These are phyloP conservation scores for Epichloe gansuensis DNA, from an alignment of 2,329 filamentous ascomycete genomes.

Conservation along the genomic window DNA sequence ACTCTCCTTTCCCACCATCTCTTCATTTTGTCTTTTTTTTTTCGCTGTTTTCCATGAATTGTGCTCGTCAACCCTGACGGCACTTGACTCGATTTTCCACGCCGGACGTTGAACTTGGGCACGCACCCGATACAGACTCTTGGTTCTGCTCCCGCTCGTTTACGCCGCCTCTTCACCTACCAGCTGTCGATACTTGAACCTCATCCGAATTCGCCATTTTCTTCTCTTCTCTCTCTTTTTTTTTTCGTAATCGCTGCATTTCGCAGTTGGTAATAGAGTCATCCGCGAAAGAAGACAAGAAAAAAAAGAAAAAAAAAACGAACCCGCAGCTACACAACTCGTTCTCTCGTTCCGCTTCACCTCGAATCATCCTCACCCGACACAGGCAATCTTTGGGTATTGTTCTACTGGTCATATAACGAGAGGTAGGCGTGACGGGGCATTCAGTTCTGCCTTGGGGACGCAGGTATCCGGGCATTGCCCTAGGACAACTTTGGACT, in stretches of 20 bases:
- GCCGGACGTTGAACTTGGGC: constrained; percentile 2
- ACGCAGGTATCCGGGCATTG: no score
- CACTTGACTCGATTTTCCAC: not conserved
- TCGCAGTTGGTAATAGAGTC: not conserved
- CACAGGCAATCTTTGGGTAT: no score
- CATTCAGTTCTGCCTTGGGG: no score
- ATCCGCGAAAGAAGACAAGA: not conserved
- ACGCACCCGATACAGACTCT: not conserved
- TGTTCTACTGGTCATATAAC: no score
- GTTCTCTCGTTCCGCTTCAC: not conserved
- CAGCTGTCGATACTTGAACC: constrained; percentile 1
- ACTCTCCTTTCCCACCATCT: not conserved
- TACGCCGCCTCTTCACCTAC: not conserved
- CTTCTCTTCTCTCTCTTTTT: not conserved
- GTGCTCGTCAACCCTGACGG: not conserved
- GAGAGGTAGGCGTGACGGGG: no score
- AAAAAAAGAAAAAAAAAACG: no score
- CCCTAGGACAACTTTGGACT: no score
- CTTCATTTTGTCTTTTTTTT: not conserved
- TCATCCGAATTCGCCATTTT: not conserved
- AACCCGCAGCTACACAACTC: not conserved
- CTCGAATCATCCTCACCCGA: not conserved
- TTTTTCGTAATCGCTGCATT: not conserved
- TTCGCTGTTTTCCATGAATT: not conserved
- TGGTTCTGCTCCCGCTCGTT: not conserved